A percentile compares a stretch with the other conserved stretches of the same genome.
Evolutionary conservation across 495 filamentous ascomycete genomes (phyloP).

Genomic region (Hypoxylon perforatum): DNA sequence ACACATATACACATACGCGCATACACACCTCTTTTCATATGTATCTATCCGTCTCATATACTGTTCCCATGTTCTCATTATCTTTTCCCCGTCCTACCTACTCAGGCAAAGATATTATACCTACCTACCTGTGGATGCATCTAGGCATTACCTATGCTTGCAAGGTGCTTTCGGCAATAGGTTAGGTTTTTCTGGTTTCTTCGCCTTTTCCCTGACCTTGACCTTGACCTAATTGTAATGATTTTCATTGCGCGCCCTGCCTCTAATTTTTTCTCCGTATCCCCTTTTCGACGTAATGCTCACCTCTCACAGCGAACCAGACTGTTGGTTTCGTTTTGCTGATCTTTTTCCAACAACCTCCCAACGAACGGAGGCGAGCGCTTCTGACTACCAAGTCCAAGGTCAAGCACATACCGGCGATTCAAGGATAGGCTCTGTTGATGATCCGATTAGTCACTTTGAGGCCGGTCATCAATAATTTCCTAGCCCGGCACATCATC

Average conservation of each 20-base stretch:
- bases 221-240: neutral
- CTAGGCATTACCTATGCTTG: slow-evolving; percentile 18
- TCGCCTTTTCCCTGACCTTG: neutral
- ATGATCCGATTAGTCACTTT: slow-evolving; percentile 43
- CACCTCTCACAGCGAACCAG: too few species aligned
- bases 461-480: slow-evolving; percentile 44
- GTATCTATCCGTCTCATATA: neutral
- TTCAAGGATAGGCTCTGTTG: slow-evolving; percentile 15
- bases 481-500: slow-evolving; percentile 37
- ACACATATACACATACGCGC: neutral
- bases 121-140: slow-evolving; percentile 7
- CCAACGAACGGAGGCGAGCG: slow-evolving; percentile 7
- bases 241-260: too few species aligned
- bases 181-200: neutral
- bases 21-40: neutral
- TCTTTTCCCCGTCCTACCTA: neutral
- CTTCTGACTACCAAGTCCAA: neutral
- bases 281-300: too few species aligned
- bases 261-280: neutral
- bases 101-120: neutral
- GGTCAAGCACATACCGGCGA: neutral
- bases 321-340: too few species aligned
- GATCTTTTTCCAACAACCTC: slow-evolving; percentile 1
- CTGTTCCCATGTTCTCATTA: neutral
- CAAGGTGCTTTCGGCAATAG: neutral